Evolutionary conservation across 352 stramenopile species (phyloP).

Genomic region (Bremia lactucae): DNA sequence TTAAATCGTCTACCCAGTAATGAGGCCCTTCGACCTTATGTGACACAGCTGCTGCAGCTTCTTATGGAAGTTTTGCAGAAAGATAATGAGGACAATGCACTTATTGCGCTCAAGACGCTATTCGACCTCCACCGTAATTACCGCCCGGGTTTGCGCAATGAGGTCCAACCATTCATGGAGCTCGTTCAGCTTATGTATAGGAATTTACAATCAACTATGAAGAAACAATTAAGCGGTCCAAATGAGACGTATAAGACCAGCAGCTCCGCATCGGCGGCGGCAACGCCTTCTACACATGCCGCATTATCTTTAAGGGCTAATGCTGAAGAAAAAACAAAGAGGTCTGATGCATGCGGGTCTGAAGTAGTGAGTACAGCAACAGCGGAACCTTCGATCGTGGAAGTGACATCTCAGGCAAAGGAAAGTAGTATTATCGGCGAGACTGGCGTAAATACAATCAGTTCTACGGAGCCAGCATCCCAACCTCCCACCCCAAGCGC

Average conservation of each 20-base stretch:
- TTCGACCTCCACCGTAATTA: constrained; percentile 97
- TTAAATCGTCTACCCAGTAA: constrained; percentile 92
- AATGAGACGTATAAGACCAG: constrained; percentile 24
- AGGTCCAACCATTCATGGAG: constrained; percentile 86
- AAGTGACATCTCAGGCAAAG: constrained; percentile 1
- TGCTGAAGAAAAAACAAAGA: constrained; percentile 5
- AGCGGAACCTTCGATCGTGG: constrained; percentile 2
- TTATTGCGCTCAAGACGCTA: constrained; percentile 91
- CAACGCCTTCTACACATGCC: constrained; percentile 14
- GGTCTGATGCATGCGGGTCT: background rate
- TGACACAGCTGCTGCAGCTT: constrained; percentile 85
- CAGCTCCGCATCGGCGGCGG: constrained; percentile 9
- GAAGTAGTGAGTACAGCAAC: constrained; percentile 4
- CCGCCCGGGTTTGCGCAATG: constrained; percentile 74
- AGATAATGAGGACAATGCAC: constrained; percentile 96
- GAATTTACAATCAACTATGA: constrained; percentile 72
- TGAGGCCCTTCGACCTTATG: constrained; percentile 90
- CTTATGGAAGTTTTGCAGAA: constrained; percentile 89
- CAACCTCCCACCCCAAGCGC: constrained; percentile 8
- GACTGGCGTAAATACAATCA: background rate
- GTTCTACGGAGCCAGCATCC: constrained; percentile 1
- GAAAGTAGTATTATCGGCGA: constrained; percentile 1
- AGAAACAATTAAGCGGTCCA: constrained; percentile 73
- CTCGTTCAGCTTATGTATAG: constrained; percentile 88
- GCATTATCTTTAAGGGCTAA: constrained; percentile 2